phyloP scores from a whole-genome alignment of 495 filamentous ascomycete species.

The Xylaria venustula region DNA sequence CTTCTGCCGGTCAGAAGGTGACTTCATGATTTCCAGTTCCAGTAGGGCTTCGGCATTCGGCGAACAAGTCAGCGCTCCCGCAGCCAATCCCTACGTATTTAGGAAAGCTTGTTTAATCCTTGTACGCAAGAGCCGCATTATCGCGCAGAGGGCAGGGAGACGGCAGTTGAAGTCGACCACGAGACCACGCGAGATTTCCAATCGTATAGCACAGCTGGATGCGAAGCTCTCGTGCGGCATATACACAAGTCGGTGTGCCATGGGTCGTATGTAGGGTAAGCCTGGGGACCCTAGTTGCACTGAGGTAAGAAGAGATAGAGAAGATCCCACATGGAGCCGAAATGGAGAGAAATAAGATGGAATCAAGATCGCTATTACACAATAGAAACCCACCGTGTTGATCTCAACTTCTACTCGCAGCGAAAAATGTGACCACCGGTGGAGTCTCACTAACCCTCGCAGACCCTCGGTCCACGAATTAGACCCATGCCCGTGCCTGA shows the following conservation, averaged over 20 bases:
- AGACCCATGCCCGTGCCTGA: neutral
- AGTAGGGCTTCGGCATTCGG: neutral
- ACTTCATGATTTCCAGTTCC: slow-evolving; percentile 3
- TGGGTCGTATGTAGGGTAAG: neutral
- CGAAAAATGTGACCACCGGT: slow-evolving; percentile 3
- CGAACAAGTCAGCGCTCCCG: neutral
- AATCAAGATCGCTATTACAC: slow-evolving; percentile 7
- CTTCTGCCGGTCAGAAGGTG: neutral
- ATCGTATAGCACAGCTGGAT: neutral
- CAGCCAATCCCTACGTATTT: neutral
- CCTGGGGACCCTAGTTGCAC: neutral
- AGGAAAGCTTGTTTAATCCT: slow-evolving; percentile 12
- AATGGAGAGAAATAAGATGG: slow-evolving; percentile 3
- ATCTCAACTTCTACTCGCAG: slow-evolving; percentile 1
- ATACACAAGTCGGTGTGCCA: neutral
- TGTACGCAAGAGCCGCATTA: slow-evolving; percentile 8
- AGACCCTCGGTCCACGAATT: slow-evolving; percentile 1
- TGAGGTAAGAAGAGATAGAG: neutral
- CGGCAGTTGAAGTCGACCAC: neutral
- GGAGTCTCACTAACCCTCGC: neutral
- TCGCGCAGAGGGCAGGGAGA: neutral
- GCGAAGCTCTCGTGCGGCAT: neutral
- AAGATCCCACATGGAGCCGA: no score
- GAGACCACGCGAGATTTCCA: neutral
- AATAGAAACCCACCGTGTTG: slow-evolving; percentile 1